Percentiles rank a stretch among this genome's conserved stretches.
Conservation (phyloP, 2,329 filamentous ascomycete species). For the Orbilia oligospora region DNA sequence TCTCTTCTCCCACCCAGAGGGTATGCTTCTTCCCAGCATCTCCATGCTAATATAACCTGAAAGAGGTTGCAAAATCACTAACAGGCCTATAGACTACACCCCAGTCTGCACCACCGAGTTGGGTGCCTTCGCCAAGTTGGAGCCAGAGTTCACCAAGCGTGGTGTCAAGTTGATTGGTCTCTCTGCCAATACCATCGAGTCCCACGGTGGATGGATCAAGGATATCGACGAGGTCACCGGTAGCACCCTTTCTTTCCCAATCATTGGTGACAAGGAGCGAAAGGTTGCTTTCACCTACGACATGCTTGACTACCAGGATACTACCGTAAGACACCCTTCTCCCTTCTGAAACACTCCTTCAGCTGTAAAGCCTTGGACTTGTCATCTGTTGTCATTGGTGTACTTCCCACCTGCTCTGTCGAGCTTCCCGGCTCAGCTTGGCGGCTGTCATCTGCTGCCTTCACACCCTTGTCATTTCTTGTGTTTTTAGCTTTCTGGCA, state of each 20-base stretch:
- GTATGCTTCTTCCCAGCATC: conserved; percentile 37
- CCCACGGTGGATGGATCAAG: conserved; percentile 71
- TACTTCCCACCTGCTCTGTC: conserved; percentile 42
- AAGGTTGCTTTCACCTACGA: conserved; percentile 68
- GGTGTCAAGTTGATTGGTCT: conserved; percentile 76
- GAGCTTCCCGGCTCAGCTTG: conserved; percentile 33
- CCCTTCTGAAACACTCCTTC: conserved; percentile 13
- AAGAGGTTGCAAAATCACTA: conserved; percentile 63
- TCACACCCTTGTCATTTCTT: conserved; percentile 8
- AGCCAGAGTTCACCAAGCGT: conserved; percentile 76
- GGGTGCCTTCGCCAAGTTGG: conserved; percentile 75
- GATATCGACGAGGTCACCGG: conserved; percentile 70
- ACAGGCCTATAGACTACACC: conserved; percentile 68
- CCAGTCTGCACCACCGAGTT: conserved; percentile 76
- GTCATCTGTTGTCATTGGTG: conserved; percentile 6
- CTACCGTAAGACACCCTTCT: conserved; percentile 58
- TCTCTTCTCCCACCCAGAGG: conserved; percentile 78
- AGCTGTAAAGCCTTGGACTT: conserved; percentile 1
- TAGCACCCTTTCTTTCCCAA: conserved; percentile 67
- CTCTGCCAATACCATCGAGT: conserved; percentile 74
- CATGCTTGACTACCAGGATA: conserved; percentile 67
- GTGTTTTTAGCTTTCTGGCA: conserved; percentile 6
- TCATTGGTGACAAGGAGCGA: conserved; percentile 68
- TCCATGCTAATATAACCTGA: neutral
- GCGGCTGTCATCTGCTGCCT: conserved; percentile 29